Evolutionary conservation across 169 alveolate species (phyloP), one percentile per base, ranked within the genome.

Genomic region (Cryptosporidium baileyi): DNA sequence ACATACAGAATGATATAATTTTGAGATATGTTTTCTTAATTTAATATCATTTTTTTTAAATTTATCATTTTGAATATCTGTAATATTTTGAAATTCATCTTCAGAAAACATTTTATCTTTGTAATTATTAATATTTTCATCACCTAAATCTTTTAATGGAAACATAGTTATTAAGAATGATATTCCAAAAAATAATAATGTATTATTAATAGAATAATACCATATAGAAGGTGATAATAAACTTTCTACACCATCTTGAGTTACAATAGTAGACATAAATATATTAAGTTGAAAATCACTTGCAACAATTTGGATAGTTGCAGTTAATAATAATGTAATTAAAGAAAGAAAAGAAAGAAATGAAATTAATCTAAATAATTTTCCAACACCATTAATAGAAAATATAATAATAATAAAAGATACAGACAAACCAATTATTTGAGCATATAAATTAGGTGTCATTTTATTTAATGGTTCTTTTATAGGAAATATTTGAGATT

Each of bases 121-220:
- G 19, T 47, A 47, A 0, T 11, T 47, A 3, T 9, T 11, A n/a
- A n/a, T 47, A 2, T 6, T 19, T 11, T 26, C 19, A n/a, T 47
- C 19, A 11, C 19, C 19, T 26, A 47, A 11, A 47, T 47, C 19
- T n/a, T 11, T n/a, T 7, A 74, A 19, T 7, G 85, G 85, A 22
- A 74, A 51, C 85, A 74, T 74, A 7, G 85, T 52, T 9, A 74
- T 74, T 22, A 74, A 40, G 45, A 74, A 74, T 13, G 85, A 74
- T 28, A 57, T 74, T 15, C 85, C 85, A 54, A 74, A 74, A 44
- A 74, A 74, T 3, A 74, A 15, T 22, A 74, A 47, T 9, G 85
- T 57, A 26, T 74, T 74, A 5, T 74, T 51, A n/a, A 74, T 74
- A 3, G 85, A 51, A 15, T 59, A 74, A 61, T 74, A 74, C 85